Evolutionary conservation across 176 grass and related monocot species (phyloP).

Genomic region (Eragrostis nindensis): DNA sequence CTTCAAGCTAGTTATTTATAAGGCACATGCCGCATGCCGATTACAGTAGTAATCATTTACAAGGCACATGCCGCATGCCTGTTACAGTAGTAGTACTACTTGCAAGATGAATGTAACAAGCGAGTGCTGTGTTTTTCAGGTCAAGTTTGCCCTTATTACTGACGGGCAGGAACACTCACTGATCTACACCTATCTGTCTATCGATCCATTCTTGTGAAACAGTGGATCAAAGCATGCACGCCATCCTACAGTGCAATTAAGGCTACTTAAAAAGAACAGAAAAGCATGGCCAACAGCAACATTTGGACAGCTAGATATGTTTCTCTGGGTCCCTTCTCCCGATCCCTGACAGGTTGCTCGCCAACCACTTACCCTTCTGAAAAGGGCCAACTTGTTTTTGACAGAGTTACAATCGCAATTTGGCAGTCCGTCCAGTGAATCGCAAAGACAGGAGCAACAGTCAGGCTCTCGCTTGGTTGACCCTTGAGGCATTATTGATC

Average conservation of each 20-base stretch:
- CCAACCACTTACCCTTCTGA: slow-evolving; percentile 5
- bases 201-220: background rate
- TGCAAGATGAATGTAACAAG: background rate
- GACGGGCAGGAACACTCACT: background rate
- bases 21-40: no score
- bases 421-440: background rate
- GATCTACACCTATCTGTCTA: background rate
- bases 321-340: slow-evolving; percentile 11
- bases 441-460: background rate
- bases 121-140: background rate
- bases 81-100: no score
- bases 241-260: slow-evolving; percentile 43
- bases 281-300: slow-evolving; percentile 41
- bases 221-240: background rate
- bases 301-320: slow-evolving; percentile 44
- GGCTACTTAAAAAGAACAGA: slow-evolving; percentile 37
- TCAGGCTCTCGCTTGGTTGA: background rate
- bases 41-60: no score
- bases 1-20: no score
- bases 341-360: background rate
- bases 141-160: background rate
- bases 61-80: no score
- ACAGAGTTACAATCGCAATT: slow-evolving; percentile 7
- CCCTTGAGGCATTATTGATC: background rate
- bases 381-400: background rate